phyloP scores from a whole-genome alignment of 129 eudicot species.

The Flaveria bidentis region DNA sequence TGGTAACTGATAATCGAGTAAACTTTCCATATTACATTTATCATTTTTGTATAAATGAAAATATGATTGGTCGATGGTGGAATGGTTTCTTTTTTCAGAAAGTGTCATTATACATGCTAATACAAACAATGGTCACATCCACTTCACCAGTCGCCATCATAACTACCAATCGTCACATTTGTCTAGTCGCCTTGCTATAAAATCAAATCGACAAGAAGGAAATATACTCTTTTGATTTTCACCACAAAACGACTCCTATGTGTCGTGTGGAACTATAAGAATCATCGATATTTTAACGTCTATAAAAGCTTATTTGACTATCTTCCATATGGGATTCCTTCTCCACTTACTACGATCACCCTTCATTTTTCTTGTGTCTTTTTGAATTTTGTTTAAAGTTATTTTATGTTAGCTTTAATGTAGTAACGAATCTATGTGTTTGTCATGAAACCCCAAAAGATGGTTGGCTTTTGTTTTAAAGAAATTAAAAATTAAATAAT shows the following conservation, averaged over 20 bases:
- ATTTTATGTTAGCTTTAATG: constrained; percentile 3
- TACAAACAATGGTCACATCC: constrained; percentile 10
- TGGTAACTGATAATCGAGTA: not conserved
- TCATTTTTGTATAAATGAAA: not conserved
- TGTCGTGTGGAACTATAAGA: constrained; percentile 36
- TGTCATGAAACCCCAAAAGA: constrained; percentile 13
- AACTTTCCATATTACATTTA: not conserved
- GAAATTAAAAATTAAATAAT: not conserved
- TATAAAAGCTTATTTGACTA: constrained; percentile 32
- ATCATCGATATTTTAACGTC: constrained; percentile 31
- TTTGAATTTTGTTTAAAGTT: not conserved
- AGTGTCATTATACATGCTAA: not conserved
- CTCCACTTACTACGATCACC: constrained; percentile 29
- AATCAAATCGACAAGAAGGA: constrained; percentile 27
- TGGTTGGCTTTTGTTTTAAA: not conserved
- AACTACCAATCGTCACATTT: constrained; percentile 32
- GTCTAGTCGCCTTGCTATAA: constrained; percentile 23
- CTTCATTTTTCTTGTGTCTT: not conserved
- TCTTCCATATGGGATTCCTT: constrained; percentile 25
- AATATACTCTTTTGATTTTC: constrained; percentile 24
- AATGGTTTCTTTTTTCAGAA: constrained; percentile 1
- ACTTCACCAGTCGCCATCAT: not conserved
- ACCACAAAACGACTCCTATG: constrained; percentile 31
- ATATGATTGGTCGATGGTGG: not conserved
- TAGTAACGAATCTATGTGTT: not conserved